Evolutionary conservation across 2,329 filamentous ascomycete genomes (phyloP).

Genomic region (Pseudogymnoascus sp.): DNA sequence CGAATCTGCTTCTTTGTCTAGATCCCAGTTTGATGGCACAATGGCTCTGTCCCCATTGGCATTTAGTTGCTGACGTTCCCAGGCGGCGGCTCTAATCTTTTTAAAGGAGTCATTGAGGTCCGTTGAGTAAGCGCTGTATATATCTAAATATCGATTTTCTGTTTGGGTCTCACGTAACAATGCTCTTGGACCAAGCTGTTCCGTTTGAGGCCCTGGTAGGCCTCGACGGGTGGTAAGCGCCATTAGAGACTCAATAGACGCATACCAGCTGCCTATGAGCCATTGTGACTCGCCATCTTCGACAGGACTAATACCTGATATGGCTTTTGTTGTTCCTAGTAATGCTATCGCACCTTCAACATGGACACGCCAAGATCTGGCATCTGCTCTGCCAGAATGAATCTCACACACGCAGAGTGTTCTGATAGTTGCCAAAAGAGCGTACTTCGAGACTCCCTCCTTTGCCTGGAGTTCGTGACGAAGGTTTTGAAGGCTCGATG

Average conservation of each 20-base stretch:
- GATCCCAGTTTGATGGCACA: conserved; percentile 19
- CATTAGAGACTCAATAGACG: conserved; percentile 34
- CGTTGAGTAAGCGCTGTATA: conserved; percentile 35
- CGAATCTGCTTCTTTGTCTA: conserved; percentile 23
- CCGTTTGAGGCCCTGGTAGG: conserved; percentile 18
- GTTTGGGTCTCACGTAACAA: neutral
- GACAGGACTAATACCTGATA: neutral
- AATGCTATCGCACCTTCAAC: conserved; percentile 34
- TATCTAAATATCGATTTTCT: conserved; percentile 31
- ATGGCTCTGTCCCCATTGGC: conserved; percentile 10
- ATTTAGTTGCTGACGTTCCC: conserved; percentile 22
- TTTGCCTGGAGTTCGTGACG: conserved; percentile 31
- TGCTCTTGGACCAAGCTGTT: neutral
- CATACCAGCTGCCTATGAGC: conserved; percentile 32
- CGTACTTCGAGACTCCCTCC: conserved; percentile 25
- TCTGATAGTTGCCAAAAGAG: conserved; percentile 33
- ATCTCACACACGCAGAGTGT: conserved; percentile 36
- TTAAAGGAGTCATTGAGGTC: conserved; percentile 31
- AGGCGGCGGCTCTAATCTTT: conserved; percentile 30
- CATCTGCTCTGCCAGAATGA: conserved; percentile 32
- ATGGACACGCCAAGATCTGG: conserved; percentile 33
- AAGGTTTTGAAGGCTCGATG: conserved; percentile 33
- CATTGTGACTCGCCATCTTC: conserved; percentile 12
- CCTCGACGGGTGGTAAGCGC: conserved; percentile 31
- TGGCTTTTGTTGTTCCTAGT: conserved; percentile 24